Conservation (phyloP, 108 stramenopile genomes). For the Conticribra guillardii region DNA sequence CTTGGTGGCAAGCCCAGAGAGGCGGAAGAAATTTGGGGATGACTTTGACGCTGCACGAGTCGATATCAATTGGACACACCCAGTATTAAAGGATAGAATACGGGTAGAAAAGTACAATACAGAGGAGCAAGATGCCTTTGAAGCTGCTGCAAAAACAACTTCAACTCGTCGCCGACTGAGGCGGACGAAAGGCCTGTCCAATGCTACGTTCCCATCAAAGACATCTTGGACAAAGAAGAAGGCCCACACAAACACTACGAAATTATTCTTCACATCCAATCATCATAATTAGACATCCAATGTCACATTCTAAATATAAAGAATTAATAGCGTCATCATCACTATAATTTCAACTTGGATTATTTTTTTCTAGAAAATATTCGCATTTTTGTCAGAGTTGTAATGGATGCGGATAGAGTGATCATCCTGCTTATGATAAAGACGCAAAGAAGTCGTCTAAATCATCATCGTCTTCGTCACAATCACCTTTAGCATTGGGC, state of each 20-base stretch:
- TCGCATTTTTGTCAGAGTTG: conserved; percentile 1
- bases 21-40: not conserved
- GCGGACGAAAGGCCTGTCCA: no score
- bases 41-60: not conserved
- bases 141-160: not conserved
- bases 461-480: conserved; percentile 58
- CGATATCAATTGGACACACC: not conserved
- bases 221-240: not conserved
- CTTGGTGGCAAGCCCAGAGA: not conserved
- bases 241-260: not conserved
- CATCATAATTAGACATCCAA: not conserved
- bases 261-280: not conserved
- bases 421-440: conserved; percentile 48
- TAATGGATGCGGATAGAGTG: no score
- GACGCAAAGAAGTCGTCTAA: conserved; percentile 79
- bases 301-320: not conserved
- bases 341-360: no score
- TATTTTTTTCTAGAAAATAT: no score
- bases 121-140: not conserved
- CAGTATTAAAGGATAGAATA: not conserved
- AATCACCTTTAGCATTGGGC: no score
- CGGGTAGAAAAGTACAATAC: not conserved
- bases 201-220: not conserved
- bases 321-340: not conserved
- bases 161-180: not conserved